Percentiles rank a stretch among this genome's conserved stretches.
phyloP scores from a whole-genome alignment of 257 asterid genomes.

The Salvia miltiorrhiza region DNA sequence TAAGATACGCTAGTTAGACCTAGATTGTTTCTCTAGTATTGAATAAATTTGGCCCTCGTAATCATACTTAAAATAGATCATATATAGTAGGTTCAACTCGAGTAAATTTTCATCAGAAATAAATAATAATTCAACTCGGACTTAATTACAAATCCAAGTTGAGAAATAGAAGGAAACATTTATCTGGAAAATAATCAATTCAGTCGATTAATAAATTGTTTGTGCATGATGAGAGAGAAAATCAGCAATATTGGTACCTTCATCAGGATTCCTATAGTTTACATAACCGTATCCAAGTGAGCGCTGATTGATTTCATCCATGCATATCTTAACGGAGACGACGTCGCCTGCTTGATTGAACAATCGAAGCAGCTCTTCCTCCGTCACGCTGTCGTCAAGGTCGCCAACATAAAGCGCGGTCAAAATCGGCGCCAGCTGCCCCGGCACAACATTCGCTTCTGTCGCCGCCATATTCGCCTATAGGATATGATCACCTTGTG shows the following conservation, averaged over 20 bases:
- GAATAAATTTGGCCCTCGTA: not conserved
- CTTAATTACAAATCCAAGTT: not conserved
- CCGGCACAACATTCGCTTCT: not conserved
- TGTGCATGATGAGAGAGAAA: not conserved
- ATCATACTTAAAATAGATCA: not conserved
- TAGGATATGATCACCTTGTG: no score
- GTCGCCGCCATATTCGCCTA: not conserved
- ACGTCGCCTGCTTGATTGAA: slow-evolving; percentile 25
- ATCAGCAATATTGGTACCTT: slow-evolving; percentile 17
- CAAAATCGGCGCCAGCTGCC: slow-evolving; percentile 3
- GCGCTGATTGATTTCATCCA: not conserved
- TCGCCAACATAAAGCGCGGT: slow-evolving; percentile 32
- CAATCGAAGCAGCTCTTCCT: slow-evolving; percentile 8
- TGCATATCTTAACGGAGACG: slow-evolving; percentile 30
- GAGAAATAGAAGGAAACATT: not conserved
- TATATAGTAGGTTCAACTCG: not conserved
- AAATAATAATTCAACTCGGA: not conserved
- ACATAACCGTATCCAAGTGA: slow-evolving; percentile 42
- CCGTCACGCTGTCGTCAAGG: slow-evolving; percentile 27
- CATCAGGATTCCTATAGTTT: slow-evolving; percentile 21
- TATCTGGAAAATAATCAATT: not conserved
- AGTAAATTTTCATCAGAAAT: not conserved
- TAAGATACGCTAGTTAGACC: not conserved
- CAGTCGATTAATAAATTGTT: not conserved
- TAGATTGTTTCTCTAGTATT: not conserved